Evolutionary conservation across 1,284 basidiomycete genomes (phyloP), one percentile per base, ranked within the genome.

Genomic region (Ceratobasidium sp.): DNA sequence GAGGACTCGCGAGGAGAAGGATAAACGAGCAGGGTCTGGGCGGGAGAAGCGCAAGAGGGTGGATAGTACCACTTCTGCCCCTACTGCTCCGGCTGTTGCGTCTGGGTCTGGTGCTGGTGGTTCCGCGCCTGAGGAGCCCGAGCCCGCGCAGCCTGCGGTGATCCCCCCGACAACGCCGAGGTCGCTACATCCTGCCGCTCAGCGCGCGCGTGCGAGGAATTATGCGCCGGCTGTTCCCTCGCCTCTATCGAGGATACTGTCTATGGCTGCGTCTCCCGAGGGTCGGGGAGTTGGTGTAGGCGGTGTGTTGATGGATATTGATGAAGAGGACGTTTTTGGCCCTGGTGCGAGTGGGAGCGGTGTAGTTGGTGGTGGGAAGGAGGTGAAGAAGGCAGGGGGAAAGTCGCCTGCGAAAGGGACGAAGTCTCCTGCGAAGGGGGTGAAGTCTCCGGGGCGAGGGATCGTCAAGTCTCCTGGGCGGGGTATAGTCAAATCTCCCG

Each of bases 151-250:
- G n/a, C n/a, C n/a, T 8, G 49, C 49, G 9, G 14, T 23, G 14
- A 9, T 18, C 14, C 9, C 21, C 8, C 54, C 64, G 18, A 43
- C 26, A 16, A 67, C 64, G 32, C 64, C 64, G 1, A 49, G 67
- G 6, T 61, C 54, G 28, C 28, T 71, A 28, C 67, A 71, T 30
- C 67, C 67, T 21, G 67, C 67, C 13, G 67, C 67, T 23, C 54
- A 71, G 26, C 50, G 67, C 21, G 67, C 67, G 9, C 38, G 43
- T 9, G 54, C 67, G 13, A 46, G 67, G 16, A 59, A 58, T 21
- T 76, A 76, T 58, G 75, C 76, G 23, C 76, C 76, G 21, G 75
- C 66, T 28, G 75, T 76, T 0, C 73, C 76, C 5, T 76, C 76
- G 9, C 76, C 76, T 23, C 59, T 76, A n/a, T 76, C 75, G 32